A percentile compares a stretch with the other conserved stretches of the same genome.
Conservation (phyloP, 352 stramenopile genomes). For the Globisporangium recalcitrans region DNA sequence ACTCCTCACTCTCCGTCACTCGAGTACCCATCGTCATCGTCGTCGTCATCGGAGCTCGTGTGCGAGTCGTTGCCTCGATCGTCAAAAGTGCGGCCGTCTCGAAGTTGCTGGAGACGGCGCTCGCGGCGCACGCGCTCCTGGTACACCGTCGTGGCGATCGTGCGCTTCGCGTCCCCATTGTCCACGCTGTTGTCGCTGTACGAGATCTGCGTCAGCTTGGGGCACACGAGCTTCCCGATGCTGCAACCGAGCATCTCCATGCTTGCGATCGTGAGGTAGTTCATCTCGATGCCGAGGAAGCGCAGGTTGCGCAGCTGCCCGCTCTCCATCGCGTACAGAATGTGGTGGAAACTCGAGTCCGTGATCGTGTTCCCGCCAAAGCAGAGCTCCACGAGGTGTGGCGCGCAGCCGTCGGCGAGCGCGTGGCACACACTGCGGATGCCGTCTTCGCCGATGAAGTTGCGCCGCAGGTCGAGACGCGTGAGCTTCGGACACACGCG, state of each 20-base stretch:
- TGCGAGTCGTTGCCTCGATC: constrained; percentile 28
- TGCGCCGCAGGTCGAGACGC: constrained; percentile 71
- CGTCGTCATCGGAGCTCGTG: constrained; percentile 25
- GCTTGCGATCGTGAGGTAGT: constrained; percentile 75
- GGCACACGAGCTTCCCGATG: constrained; percentile 77
- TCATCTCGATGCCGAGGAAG: constrained; percentile 83
- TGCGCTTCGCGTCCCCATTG: constrained; percentile 65
- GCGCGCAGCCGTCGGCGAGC: constrained; percentile 62
- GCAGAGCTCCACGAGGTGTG: constrained; percentile 66
- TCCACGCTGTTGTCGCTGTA: constrained; percentile 84
- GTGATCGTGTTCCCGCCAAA: constrained; percentile 81
- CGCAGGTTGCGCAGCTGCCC: constrained; percentile 47
- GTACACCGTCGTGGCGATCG: constrained; percentile 72
- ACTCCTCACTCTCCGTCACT: constrained; percentile 30
- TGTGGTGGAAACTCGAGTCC: constrained; percentile 79
- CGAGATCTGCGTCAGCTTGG: constrained; percentile 78
- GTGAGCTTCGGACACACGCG: constrained; percentile 73
- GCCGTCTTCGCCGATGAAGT: constrained; percentile 83
- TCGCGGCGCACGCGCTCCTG: constrained; percentile 65
- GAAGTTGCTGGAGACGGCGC: constrained; percentile 46
- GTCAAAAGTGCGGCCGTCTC: constrained; percentile 24
- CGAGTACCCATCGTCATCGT: constrained; percentile 22
- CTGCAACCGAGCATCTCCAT: constrained; percentile 85
- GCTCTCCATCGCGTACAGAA: constrained; percentile 81
- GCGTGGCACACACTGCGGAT: constrained; percentile 66